phyloP scores from a whole-genome alignment of 2,329 filamentous ascomycete genomes.

The Fusarium armeniacum region DNA sequence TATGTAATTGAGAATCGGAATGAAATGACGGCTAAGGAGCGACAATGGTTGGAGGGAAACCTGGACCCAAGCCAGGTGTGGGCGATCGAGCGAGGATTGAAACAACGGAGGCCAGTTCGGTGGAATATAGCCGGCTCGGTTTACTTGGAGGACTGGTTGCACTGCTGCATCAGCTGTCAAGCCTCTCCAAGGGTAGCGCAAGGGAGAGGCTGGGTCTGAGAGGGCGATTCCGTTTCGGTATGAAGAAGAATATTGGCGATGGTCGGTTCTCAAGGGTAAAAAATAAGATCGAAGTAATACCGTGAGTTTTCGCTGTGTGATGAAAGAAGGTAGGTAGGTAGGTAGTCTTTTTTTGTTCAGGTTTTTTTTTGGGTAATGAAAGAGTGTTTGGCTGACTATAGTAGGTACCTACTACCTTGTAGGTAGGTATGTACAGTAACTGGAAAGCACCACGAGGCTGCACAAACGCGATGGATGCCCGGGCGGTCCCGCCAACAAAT shows the following conservation, averaged over 20 bases:
- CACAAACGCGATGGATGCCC: conserved; percentile 43
- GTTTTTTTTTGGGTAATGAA: conserved; percentile 20
- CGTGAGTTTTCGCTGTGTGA: conserved; percentile 26
- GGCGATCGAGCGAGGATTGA: conserved; percentile 7
- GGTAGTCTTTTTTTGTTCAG: conserved; percentile 3
- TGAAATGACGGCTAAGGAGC: conserved; percentile 3
- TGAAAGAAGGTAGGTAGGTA: conserved; percentile 11
- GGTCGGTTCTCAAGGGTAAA: conserved; percentile 29
- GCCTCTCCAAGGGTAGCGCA: conserved; percentile 44
- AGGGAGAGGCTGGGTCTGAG: conserved; percentile 38
- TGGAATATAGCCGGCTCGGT: conserved; percentile 9
- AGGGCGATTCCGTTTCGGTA: conserved; percentile 35
- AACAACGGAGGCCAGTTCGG: conserved; percentile 2
- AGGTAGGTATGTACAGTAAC: background rate
- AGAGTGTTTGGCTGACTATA: conserved; percentile 27
- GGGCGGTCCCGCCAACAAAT: background rate
- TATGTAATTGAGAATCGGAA: conserved; percentile 14
- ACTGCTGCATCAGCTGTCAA: conserved; percentile 27
- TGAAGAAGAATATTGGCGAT: conserved; percentile 30
- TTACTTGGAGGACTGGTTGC: conserved; percentile 5
- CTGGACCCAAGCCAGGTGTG: background rate
- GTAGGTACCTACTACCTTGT: background rate
- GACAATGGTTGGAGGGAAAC: background rate
- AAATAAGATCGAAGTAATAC: conserved; percentile 30
- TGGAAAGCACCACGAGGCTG: conserved; percentile 42